A percentile compares a stretch with the other conserved stretches of the same genome.
Evolutionary conservation across 495 filamentous ascomycete species (phyloP).

Genomic region (Annulohypoxylon nitens): DNA sequence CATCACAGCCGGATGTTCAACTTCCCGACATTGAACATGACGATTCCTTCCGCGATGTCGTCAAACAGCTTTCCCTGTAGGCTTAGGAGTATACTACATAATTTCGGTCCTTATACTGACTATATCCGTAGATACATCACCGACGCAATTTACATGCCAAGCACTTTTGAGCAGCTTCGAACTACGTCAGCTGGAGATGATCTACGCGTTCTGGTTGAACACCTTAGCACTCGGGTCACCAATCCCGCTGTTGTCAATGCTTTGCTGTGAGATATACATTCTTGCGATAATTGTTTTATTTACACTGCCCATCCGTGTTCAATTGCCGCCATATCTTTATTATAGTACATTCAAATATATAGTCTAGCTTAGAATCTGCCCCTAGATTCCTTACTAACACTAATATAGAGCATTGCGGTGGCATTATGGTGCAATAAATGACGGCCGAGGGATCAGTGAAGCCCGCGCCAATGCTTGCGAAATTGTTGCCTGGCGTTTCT

Average conservation of each 20-base stretch:
- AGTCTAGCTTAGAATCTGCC: background rate
- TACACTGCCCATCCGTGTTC: background rate
- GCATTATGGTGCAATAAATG: conserved; percentile 73
- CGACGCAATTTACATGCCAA: conserved; percentile 72
- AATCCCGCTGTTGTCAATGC: conserved; percentile 83
- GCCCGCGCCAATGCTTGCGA: conserved; percentile 88
- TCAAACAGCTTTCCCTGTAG: conserved; percentile 77
- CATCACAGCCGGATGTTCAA: conserved; percentile 47
- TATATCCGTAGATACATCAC: conserved; percentile 66
- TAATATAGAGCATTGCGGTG: conserved; percentile 78
- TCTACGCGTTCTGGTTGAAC: conserved; percentile 73
- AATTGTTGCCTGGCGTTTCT: conserved; percentile 90
- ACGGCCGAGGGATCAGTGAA: conserved; percentile 79
- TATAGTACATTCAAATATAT: conserved; percentile 9
- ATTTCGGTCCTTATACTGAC: conserved; percentile 32
- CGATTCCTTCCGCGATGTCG: conserved; percentile 74
- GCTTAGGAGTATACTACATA: conserved; percentile 20
- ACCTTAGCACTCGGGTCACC: conserved; percentile 72
- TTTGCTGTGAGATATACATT: conserved; percentile 71
- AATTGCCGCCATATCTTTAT: background rate
- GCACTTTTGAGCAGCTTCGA: conserved; percentile 84
- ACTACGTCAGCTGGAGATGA: conserved; percentile 73
- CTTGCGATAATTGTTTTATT: background rate
- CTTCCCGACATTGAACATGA: conserved; percentile 73
- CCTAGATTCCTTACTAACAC: conserved; percentile 12